Evolutionary conservation across 2,329 filamentous ascomycete species (phyloP), one percentile per base, ranked within the genome.

Genomic region (Fusarium ramigenum): DNA sequence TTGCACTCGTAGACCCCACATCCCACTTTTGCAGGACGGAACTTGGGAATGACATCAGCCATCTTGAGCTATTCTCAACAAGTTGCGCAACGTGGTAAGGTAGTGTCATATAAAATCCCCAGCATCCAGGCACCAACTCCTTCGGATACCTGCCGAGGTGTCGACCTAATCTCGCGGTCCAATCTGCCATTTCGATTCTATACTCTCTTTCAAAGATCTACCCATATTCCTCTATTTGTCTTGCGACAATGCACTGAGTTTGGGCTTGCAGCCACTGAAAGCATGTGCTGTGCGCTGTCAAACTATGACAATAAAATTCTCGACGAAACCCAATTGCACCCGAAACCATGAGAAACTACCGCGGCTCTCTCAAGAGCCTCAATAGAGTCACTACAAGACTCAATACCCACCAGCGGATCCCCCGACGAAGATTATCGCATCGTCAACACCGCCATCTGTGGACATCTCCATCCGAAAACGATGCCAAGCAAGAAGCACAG

Each of bases 11-110:
- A 39, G 37, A 42, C 66, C 40, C 62, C 50, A 59, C 69, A 60
- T 72, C 61, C 74, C 60, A 67, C 71, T 76, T 73, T 71, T 67
- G 60, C 60, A 62, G 39, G 63, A 50, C 54, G 62, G 60, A 60
- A 63, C 47, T 72, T 70, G 23, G 49, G 57, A 75, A 77, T 78
- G 76, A 78, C 75, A 77, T 78, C 76, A 77, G 75, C 74, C 71
- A 72, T 65, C 53, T 60, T 71, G 59, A 74, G 46, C 60, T 73
- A 60, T 60, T 65, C 69, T 47, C 66, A 75, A 70, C 65, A 73
- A 70, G 66, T 73, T 68, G 64, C 53, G 60, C 69, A 74, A 66
- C 61, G 40, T 37, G 36, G 36, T 19, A 50, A 19, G 47, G 46
- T 67, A 53, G 61, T 65, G 63, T 50, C 60, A 56, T 73, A 72